These are phyloP conservation scores for Trichosporon sp. DNA, from an alignment of 1,284 basidiomycete genomes.

Conservation along the genomic window DNA sequence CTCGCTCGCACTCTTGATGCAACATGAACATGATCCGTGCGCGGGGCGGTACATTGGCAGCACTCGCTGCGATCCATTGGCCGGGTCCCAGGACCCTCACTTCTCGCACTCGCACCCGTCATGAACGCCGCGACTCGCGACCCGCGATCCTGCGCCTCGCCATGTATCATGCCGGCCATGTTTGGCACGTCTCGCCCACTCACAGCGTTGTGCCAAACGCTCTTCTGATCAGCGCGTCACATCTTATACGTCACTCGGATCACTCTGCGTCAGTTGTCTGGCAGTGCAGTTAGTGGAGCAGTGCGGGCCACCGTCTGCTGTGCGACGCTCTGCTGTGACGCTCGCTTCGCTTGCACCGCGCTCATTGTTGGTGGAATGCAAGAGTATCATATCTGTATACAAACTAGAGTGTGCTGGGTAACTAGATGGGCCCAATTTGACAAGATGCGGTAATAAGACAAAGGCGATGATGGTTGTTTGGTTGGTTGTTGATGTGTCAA, in stretches of 20 bases:
- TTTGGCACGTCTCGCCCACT: not conserved
- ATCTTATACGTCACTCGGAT: not conserved
- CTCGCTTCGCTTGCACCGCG: not conserved
- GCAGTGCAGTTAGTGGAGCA: not conserved
- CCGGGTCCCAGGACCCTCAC: not conserved
- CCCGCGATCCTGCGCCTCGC: no score
- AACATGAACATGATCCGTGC: no score
- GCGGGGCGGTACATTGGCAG: no score
- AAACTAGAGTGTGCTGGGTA: slow-evolving; percentile 7
- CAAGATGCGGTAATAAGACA: slow-evolving; percentile 17
- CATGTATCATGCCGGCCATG: not conserved
- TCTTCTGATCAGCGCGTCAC: slow-evolving; percentile 11
- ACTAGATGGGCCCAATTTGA: slow-evolving; percentile 9
- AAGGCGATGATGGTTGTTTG: not conserved
- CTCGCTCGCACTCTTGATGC: no score
- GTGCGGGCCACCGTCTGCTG: not conserved
- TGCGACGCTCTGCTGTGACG: no score
- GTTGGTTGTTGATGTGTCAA: not conserved
- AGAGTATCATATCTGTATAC: slow-evolving; percentile 20
- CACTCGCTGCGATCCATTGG: no score
- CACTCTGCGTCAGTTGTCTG: not conserved
- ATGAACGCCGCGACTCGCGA: no score
- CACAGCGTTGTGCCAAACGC: not conserved
- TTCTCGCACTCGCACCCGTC: not conserved
- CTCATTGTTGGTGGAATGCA: not conserved